Evolutionary conservation across 2,329 filamentous ascomycete genomes (phyloP), one percentile per base, ranked within the genome.

Genomic region (Diaporthe amygdali): DNA sequence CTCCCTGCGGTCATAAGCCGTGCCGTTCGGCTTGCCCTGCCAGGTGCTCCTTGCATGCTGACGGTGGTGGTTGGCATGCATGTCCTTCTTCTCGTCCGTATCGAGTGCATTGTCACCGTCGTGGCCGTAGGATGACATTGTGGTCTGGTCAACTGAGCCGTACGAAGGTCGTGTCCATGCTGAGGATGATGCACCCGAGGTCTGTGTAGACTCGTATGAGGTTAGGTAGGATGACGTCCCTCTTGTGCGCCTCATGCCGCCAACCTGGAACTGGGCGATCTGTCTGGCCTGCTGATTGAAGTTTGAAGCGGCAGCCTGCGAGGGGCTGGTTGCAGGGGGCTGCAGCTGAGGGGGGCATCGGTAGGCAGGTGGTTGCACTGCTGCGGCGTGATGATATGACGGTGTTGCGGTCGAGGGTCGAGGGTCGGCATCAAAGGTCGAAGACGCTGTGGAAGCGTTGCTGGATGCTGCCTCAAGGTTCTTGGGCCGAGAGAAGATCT

Each of bases 231-330:
- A 41, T 14, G 66, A 70, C 22, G 41, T 39, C 20, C 55, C 59
- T 27, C 70, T 71, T 2, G 51, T 69, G 22, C 70, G 66, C 46
- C 61, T 56, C 69, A 72, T 68, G 47, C 70, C 70, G n/a, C 41
- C 67, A 15, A 72, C 67, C 15, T 66, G 72, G 15, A 70, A 47
- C 15, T 73, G 70, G 47, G 72, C 70, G 6, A 73, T 73, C 12
- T 70, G 37, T 17, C 44, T 55, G 17, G 70, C 70, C 14, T 69
- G 61, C 32, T 64, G 46, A 34, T 72, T 70, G 46, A 72, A 73
- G 2, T 32, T 30, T 3, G 68, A 41, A 32, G 63, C 32, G 30
- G 54, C 63, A 6, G 69, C 20, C 20, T 55, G 37, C 25, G 66
- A 51, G 27, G 32, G 32, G 22, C 22, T 51, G 41, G 41, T 41